Base-by-base conservation (phyloP, 208 protist genomes). In the Leptomonas pyrrhocoris region DNA sequence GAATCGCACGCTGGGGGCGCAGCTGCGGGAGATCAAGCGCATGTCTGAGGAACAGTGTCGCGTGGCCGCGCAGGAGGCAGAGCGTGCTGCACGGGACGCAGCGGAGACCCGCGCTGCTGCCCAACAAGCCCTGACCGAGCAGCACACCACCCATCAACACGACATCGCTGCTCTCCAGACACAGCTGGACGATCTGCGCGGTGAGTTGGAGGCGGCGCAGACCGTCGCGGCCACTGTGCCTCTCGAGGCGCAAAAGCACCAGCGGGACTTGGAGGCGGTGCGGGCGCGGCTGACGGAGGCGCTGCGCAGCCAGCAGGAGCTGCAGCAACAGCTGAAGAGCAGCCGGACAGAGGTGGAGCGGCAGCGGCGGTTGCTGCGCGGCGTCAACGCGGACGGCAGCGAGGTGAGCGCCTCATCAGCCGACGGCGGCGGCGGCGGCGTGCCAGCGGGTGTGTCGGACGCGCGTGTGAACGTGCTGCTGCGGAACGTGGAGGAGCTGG, bases 141-240 rank as follows among this genome's bases (percentile, higher is more conserved):
- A 74, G 48, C 62, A 79, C 54, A 40, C 8, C 12, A 28, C 71
- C 25, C 78, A 89, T 60, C 53, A 60, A 16, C 25, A 40, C 51
- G 72, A 85, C 43, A 58, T 65, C 28, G 64, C 56, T 21, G 38
- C 49, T 18, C 48, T 81, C n/a, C 71, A 76, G 27, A 34, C 42
- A 34, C 68, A 82, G 56, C 55, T 78, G 55, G 76, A 77, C 34
- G 69, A 77, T 2, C 56, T 81, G 53, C 75, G 73, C 13, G 27
- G 45, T 0, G 77, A 83, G 66, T 66, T 91, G 43, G 73, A 85
- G 46, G 80, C 71, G 19, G 74, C 72, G 15, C 77, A 86, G 64
- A 80, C 86, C 38, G 64, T 86, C 28, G 86, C 83, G n/a, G 83
- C 86, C 19, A 81, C 82, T 25, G 60, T 83, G 21, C 80, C 76